Evolutionary conservation across 139 green algal genomes (phyloP).

Genomic region (Tetraselmis chui): DNA sequence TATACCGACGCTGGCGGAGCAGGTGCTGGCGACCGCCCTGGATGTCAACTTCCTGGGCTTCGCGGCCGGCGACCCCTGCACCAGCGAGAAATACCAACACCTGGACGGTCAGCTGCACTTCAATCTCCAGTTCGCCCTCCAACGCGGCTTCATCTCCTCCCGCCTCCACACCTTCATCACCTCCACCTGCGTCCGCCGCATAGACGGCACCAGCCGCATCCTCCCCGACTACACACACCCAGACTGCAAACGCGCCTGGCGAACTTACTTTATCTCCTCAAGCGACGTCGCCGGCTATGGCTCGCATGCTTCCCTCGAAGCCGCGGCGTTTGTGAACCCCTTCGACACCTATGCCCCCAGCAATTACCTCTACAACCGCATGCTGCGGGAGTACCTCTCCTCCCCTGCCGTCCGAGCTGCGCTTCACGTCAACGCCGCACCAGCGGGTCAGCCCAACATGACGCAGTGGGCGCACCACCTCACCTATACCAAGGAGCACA

Average conservation of each 20-base stretch:
- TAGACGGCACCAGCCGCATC: background rate
- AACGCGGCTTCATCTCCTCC: conserved; percentile 19
- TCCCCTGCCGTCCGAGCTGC: conserved; percentile 6
- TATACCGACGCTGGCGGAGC: conserved; percentile 24
- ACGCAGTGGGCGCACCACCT: conserved; percentile 9
- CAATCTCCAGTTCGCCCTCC: conserved; percentile 20
- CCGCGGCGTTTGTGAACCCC: background rate
- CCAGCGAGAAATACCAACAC: background rate
- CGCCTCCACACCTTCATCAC: background rate
- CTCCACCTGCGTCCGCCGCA: background rate
- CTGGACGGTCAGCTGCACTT: conserved; percentile 14
- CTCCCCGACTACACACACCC: no score
- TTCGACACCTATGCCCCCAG: background rate
- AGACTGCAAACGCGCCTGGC: background rate
- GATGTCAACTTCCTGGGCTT: conserved; percentile 17
- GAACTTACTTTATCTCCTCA: background rate
- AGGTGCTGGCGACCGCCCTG: conserved; percentile 1
- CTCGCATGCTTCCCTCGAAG: background rate
- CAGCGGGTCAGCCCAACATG: background rate
- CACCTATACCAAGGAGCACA: conserved; percentile 13
- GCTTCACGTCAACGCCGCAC: no score
- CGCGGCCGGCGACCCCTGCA: conserved; percentile 25
- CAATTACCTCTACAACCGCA: background rate
- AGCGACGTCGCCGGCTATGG: background rate
- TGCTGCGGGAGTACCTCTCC: background rate